Evolutionary conservation across 1,284 basidiomycete species (phyloP), one percentile per base, ranked within the genome.

Genomic region (Amanita bisporigera): DNA sequence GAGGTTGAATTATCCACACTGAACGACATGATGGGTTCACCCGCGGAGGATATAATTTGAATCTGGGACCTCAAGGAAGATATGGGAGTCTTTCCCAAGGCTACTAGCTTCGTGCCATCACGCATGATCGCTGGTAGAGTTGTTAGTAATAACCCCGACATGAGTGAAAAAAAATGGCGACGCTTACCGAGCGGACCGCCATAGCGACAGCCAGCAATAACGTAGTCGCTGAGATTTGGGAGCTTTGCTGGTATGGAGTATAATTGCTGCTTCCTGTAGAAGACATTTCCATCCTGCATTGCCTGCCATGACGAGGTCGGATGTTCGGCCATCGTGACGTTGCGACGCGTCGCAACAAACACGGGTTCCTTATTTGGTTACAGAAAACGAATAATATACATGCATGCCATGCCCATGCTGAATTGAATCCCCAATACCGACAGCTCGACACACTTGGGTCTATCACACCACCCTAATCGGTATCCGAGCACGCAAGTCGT

Each of bases 191-290:
- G 83, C 19, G 96, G 95, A 6, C 97, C 96, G 33, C 95, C 95
- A 79, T 94, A 91, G 63, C 88, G 87, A 75, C 94, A 95, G 24
- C 91, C 93, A 33, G 94, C 90, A 41, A 96, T 82, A 59, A 94
- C 82, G 77, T 92, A 95, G 79, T 97, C 94, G 52, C 86, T 86
- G 31, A 99, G 82, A 76, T 93, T 88, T 15, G 90, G 90, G 9
- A 96, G 82, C 72, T 92, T 92, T 77, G 94, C 96, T 17, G 88
- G 84, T 70, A 96, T 89, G 4, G 90, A 87, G 78, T 99, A 99
- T 21, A 97, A 84, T 71, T 94, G 91, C 67, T 95, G 90, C 63
- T 92, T 85, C 74, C 89, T 84, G 75, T 94, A 94, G 81, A 94
- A 94, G 33, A 88, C 90, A 68, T 84, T 89, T 31, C 91, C 91